Conservation (phyloP, 2,329 filamentous ascomycete species). For the Hypomyces rosellus region DNA sequence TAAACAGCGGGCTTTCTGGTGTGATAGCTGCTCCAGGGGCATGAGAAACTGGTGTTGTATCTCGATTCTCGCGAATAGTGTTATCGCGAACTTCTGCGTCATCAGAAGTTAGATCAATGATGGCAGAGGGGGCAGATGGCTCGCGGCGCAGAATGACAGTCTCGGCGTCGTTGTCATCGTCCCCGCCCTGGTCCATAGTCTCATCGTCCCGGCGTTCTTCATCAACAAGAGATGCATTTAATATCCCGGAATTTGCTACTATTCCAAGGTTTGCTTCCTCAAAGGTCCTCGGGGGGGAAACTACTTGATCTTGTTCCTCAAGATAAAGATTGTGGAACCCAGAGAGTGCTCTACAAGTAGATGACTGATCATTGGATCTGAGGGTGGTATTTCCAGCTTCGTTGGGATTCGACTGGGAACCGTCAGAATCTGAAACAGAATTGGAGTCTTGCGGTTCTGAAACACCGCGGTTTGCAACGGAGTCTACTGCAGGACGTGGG, state of each 20-base stretch:
- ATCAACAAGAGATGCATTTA: background rate
- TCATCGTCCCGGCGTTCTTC: constrained; percentile 3
- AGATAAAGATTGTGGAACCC: no score
- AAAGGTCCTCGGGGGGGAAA: background rate
- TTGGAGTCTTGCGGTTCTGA: no score
- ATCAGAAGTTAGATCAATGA: constrained; percentile 8
- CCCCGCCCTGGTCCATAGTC: background rate
- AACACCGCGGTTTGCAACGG: no score
- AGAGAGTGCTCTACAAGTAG: background rate
- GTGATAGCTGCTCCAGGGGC: background rate
- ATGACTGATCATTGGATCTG: no score
- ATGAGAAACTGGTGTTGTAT: background rate
- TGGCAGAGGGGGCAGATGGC: background rate
- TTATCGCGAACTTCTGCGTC: background rate
- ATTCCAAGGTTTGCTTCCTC: no score
- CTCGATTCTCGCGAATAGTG: background rate
- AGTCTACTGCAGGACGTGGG: no score
- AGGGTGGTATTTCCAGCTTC: no score
- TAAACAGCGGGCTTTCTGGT: constrained; percentile 5
- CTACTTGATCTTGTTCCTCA: no score
- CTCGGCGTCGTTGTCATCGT: background rate
- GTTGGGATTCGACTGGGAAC: no score
- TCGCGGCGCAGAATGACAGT: constrained; percentile 3
- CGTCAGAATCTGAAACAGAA: no score
- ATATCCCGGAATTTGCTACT: background rate